These are phyloP conservation scores for Trametes cinnabarina DNA, from an alignment of 768 basidiomycete species.

Conservation along the genomic window DNA sequence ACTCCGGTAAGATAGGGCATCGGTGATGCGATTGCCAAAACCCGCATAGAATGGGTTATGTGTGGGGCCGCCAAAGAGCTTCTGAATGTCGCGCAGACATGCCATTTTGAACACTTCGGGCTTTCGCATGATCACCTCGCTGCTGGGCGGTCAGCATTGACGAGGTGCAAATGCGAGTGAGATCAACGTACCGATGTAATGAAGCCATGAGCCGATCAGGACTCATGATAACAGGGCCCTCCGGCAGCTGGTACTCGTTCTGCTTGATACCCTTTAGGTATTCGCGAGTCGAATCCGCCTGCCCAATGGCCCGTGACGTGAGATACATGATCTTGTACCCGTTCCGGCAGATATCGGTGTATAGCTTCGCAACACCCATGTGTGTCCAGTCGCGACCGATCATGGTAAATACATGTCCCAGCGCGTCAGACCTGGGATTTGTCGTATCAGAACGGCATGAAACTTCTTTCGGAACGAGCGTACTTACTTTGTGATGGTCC, in stretches of 20 bases:
- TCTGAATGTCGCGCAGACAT: conserved; percentile 90
- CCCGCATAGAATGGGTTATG: conserved; percentile 92
- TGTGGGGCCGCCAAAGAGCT: conserved; percentile 74
- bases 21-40: conserved; percentile 97
- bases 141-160: conserved; percentile 31
- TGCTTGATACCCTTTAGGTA: conserved; percentile 95
- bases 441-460: not conserved
- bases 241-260: conserved; percentile 93
- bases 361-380: conserved; percentile 92
- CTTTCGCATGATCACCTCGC: conserved; percentile 98
- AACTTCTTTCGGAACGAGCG: not conserved
- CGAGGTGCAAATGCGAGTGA: not conserved
- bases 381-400: conserved; percentile 99
- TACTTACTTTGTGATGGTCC: conserved; percentile 94
- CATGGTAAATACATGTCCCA: conserved; percentile 96
- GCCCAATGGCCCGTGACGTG: conserved; percentile 95
- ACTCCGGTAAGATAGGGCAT: conserved; percentile 95
- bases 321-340: conserved; percentile 99
- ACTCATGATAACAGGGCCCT: conserved; percentile 98
- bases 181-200: conserved; percentile 72
- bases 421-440: conserved; percentile 76
- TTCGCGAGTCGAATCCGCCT: conserved; percentile 93
- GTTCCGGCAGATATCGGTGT: conserved; percentile 92
- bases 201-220: conserved; percentile 94
- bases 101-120: conserved; percentile 99